These are phyloP conservation scores for Incumbomyces delicatus DNA, from an alignment of 2,329 filamentous ascomycete species.

Conservation along the genomic window DNA sequence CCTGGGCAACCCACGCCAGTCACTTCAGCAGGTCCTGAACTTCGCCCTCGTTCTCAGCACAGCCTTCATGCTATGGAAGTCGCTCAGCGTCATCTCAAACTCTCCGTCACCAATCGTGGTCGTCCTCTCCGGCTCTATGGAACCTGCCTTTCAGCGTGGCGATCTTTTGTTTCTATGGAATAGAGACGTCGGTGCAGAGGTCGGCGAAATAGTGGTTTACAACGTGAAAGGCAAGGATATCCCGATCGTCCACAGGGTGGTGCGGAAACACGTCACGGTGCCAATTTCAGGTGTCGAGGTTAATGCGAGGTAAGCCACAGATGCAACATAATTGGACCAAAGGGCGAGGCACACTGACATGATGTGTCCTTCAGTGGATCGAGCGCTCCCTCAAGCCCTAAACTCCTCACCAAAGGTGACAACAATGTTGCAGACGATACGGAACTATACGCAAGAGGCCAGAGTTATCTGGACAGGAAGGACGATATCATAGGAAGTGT, in stretches of 20 bases:
- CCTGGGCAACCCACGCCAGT: slow-evolving; percentile 62
- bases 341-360: not conserved
- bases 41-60: slow-evolving; percentile 84
- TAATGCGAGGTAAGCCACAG: slow-evolving; percentile 25
- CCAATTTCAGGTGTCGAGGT: slow-evolving; percentile 20
- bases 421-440: slow-evolving; percentile 93
- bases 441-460: slow-evolving; percentile 74
- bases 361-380: slow-evolving; percentile 7
- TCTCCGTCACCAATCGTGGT: slow-evolving; percentile 61
- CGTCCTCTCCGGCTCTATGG: slow-evolving; percentile 58
- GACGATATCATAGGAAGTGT: slow-evolving; percentile 91
- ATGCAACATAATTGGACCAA: not conserved
- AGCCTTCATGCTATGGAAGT: slow-evolving; percentile 94
- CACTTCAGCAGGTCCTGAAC: slow-evolving; percentile 73
- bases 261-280: slow-evolving; percentile 52
- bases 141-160: slow-evolving; percentile 56
- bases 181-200: slow-evolving; percentile 49
- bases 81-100: slow-evolving; percentile 67
- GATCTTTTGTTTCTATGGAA: slow-evolving; percentile 58
- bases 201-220: slow-evolving; percentile 67
- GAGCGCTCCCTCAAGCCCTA: slow-evolving; percentile 23
- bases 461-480: slow-evolving; percentile 71
- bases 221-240: slow-evolving; percentile 92
- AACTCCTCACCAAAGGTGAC: slow-evolving; percentile 91
- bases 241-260: slow-evolving; percentile 88